A percentile compares a stretch with the other conserved stretches of the same genome.
Evolutionary conservation across 2,329 filamentous ascomycete genomes (phyloP).

Genomic region (Pseudocercospora eumusae): DNA sequence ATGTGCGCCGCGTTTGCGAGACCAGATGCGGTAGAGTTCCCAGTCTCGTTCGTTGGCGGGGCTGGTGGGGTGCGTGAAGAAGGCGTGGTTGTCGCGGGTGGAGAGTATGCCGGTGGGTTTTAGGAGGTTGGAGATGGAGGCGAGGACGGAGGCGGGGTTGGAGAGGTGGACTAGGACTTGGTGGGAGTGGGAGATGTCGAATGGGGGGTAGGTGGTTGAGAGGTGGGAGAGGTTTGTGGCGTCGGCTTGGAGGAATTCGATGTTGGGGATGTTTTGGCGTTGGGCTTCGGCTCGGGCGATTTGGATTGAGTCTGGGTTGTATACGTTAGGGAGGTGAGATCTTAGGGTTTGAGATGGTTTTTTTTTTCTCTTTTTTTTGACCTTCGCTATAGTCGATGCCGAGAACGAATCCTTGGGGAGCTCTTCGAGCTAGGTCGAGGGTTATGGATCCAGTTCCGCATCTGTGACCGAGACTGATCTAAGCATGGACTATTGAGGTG

Average conservation of each 20-base stretch:
- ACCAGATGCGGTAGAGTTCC: slow-evolving; percentile 14
- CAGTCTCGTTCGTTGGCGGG: slow-evolving; percentile 20
- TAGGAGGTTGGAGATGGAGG: slow-evolving; percentile 56
- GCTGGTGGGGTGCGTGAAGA: slow-evolving; percentile 13
- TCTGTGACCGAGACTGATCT: neutral
- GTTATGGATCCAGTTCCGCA: slow-evolving; percentile 50
- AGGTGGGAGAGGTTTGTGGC: slow-evolving; percentile 1
- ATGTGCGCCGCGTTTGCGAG: slow-evolving; percentile 19
- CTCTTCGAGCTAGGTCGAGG: slow-evolving; percentile 40
- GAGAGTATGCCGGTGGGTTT: slow-evolving; percentile 57
- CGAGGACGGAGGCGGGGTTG: slow-evolving; percentile 52
- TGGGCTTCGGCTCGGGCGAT: slow-evolving; percentile 13
- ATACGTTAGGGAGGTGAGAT: neutral
- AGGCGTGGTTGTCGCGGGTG: slow-evolving; percentile 39
- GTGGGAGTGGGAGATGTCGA: slow-evolving; percentile 61
- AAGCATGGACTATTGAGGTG: neutral
- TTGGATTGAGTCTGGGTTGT: slow-evolving; percentile 11
- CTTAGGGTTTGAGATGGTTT: neutral
- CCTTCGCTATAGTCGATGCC: slow-evolving; percentile 43
- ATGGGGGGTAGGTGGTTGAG: slow-evolving; percentile 33
- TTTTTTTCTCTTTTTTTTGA: neutral
- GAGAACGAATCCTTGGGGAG: slow-evolving; percentile 36
- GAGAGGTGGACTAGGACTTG: slow-evolving; percentile 59
- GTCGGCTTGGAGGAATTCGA: slow-evolving; percentile 19
- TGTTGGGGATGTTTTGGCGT: slow-evolving; percentile 15